Evolutionary conservation across 208 protist species (phyloP), one percentile per base, ranked within the genome.

Genomic region (Leishmania mexicana): DNA sequence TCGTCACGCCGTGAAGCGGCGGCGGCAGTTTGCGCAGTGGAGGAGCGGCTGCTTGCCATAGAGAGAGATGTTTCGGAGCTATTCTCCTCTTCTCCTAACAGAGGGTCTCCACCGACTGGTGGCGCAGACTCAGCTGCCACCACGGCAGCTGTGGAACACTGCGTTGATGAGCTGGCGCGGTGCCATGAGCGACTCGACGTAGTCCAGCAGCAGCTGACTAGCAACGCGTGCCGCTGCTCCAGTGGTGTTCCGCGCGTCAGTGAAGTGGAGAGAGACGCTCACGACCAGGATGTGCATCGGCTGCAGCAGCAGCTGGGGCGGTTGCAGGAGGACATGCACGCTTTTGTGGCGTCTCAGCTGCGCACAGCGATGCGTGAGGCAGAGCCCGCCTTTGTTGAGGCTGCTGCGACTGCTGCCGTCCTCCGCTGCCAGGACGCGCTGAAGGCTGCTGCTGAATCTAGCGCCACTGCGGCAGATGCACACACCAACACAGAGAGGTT

Each of bases 111-210:
- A 28, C 53, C 35, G n/a, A 2, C 74, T 21, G 51, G 38, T 64
- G 11, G n/a, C 15, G 74, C 49, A 47, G 53, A n/a, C 19, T 74
- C 45, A 28, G 13, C 28, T n/a, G 70, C 28, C 28, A 47, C 45
- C 13, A 15, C n/a, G 6, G 72, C 72, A 3, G 51, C 72, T 51
- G 17, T 76, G 73, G 19, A 8, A 45, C 28, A 28, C 73, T 76
- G 47, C 35, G 28, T 28, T 58, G 73, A 62, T 62, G 73, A 58
- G 51, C 35, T 76, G 73, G 47, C 51, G 35, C 73, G 51, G 53
- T 84, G 64, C 70, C 68, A 80, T 60, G 49, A 72, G 40, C 81
- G 81, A 31, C 64, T 84, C 21, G 75, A 80, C 45, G 67, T 24
- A 7, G 47, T 77, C 31, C 68, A 84, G 76, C 76, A 80, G 38